Base-by-base conservation (phyloP, 257 asterid species). In the Fraxinus anomala region DNA sequence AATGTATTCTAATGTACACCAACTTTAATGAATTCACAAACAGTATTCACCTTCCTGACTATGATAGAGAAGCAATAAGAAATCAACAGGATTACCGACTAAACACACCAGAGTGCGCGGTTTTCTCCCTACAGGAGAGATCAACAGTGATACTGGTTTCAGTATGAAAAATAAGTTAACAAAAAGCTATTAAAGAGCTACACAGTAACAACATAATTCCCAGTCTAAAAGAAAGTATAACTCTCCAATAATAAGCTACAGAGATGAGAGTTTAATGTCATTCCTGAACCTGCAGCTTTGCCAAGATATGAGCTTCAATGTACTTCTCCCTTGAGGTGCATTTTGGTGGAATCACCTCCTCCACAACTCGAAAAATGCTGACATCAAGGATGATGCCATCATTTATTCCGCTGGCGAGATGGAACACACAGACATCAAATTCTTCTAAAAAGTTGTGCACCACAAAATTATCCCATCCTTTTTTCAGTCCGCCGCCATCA, bases 401-500 rank as follows among this genome's bases (percentile, higher is more conserved):
- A 0, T 5, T 47, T 16, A 16, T 73, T 69, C 68, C 73, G 28
- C 34, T 67, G 1, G 56, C 49, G 19, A 33, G 68, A 10, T 76
- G 76, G 70, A 87, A 84, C 13, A 77, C 10, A 2, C 87, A 85
- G 1, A 73, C 88, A 12, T 85, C 91, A n/a, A 63, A 73, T 73
- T 79, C 82, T 47, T 82, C 86, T 0, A 88, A 76, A 14, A 47
- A 73, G 40, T 83, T 88, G 0, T 82, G 86, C 0, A 75, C 4
- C 2, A 74, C 89, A 31, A 85, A 88, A 1, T 24, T 56, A 36
- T 47, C 86, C 91, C 91, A 88, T 16, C 87, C 89, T 19, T 76
- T 68, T 0, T 30, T 34, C 24, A 88, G 68, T 33, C 84, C 89
- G 74, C 86, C 79, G 4, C 86, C 77, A 56, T 34, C 1, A 40